phyloP scores from a whole-genome alignment of 768 basidiomycete genomes.

The Russula lepida region DNA sequence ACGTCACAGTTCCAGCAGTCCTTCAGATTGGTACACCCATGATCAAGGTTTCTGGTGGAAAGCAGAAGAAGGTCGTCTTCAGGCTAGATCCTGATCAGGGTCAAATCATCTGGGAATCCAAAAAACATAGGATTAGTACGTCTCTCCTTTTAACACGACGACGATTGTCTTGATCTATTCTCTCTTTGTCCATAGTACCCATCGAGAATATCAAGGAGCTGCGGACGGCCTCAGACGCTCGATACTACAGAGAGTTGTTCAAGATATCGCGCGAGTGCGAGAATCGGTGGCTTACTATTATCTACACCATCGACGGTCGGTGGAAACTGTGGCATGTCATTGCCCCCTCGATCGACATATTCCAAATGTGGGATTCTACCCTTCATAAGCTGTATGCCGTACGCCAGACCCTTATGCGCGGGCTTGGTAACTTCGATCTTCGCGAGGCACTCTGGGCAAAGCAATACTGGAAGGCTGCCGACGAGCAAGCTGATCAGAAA shows the following conservation, averaged over 20 bases:
- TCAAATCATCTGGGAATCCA: slow-evolving; percentile 71
- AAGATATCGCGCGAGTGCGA: slow-evolving; percentile 54
- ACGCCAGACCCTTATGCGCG: slow-evolving; percentile 62
- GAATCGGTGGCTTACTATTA: slow-evolving; percentile 74
- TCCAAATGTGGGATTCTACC: slow-evolving; percentile 55
- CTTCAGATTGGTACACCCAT: slow-evolving; percentile 61
- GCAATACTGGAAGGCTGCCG: slow-evolving; percentile 74
- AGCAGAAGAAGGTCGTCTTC: slow-evolving; percentile 63
- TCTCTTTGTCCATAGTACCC: slow-evolving; percentile 44
- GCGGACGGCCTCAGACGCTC: slow-evolving; percentile 60
- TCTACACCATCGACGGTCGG: slow-evolving; percentile 66
- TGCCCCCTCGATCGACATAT: slow-evolving; percentile 55
- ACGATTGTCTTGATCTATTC: background rate
- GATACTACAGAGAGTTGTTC: slow-evolving; percentile 64
- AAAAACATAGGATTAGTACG: slow-evolving; percentile 57
- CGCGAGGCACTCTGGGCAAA: slow-evolving; percentile 69
- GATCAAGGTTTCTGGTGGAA: slow-evolving; percentile 77
- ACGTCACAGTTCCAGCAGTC: slow-evolving; percentile 47
- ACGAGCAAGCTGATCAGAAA: slow-evolving; percentile 50
- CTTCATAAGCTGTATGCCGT: slow-evolving; percentile 55
- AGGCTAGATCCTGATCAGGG: slow-evolving; percentile 73
- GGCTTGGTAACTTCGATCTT: slow-evolving; percentile 52
- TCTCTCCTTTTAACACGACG: slow-evolving; percentile 18
- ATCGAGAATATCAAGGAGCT: slow-evolving; percentile 86
- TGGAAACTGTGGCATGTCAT: slow-evolving; percentile 87